Base-by-base conservation (phyloP, 1,284 basidiomycete genomes). In the Pterulicium gracile region DNA sequence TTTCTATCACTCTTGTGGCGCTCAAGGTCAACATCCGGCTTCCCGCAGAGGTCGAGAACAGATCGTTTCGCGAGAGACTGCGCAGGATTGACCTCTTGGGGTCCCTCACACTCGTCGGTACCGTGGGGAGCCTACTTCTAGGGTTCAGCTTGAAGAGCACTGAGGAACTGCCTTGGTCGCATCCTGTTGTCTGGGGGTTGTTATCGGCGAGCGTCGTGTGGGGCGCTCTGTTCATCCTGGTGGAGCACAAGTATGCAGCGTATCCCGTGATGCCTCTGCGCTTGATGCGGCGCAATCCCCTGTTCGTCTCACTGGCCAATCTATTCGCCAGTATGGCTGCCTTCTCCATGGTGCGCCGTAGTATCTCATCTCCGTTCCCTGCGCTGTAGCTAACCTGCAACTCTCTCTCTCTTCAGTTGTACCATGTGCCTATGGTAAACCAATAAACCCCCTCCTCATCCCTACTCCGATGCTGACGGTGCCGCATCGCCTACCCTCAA, bases 221-320 rank as follows among this genome's bases (percentile, higher is more conserved):
- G 41, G 70, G 70, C 17, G 55, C 69, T 3, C 56, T 72, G 3
- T 94, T 95, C 59, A 58, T 90, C 22, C 57, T 77, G 42, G 83
- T 88, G 13, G 90, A 95, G 64, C 75, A 79, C 49, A 67, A 72
- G 51, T 78, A 77, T 65, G 79, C 87, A 2, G 72, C 73, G 2
- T 87, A 83, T 61, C 91, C 91, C 4, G 81, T 94, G 42, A 85
- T 95, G 78, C 90, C 91, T 36, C 66, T 93, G 54, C 76, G 76
- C 49, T 64, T 94, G 49, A 73, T 94, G 43, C 79, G 79, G 56
- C 67, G 83, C 49, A 92, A 88, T 5, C 87, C 89, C 2, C 66
- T 90, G 19, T 79, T 85, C 12, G 81, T 93, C 7, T 85, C 87
- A 0, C 55, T 92, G 51, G 77, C 80, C 49, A 94, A 93, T 64